Evolutionary conservation across 192 early-diverging fungal genomes (phyloP), one percentile per base, ranked within the genome.

Genomic region (Funneliformis mosseae): DNA sequence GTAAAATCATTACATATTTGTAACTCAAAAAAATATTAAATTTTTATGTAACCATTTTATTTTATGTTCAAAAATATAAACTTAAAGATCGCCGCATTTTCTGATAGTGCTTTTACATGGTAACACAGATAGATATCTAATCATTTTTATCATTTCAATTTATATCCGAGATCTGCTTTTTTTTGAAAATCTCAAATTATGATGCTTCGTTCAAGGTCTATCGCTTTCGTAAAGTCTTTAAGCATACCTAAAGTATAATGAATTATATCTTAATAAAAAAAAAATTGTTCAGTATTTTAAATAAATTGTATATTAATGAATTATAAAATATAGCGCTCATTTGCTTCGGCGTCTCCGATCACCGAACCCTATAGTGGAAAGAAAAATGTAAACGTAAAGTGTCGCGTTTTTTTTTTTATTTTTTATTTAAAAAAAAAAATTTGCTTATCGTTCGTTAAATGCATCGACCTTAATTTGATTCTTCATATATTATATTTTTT

Each of bases 191-290:
- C 33, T 16, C 33, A 11, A 21, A 12, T 38, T 33, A 46, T 11
- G 16, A 72, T 72, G 70, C n/a, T 72, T 72, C 43, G 38, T 28
- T 9, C 42, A 9, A 72, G 70, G n/a, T 23, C 43, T 46, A 33
- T 72, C 21, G 27, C 70, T 72, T n/a, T 45, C 23, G 14, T 46
- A n/a, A 72, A 72, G 70, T 46, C 70, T 41, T 72, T 72, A 8
- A 14, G 70, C 43, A 23, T 41, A 46, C 43, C 43, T n/a, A 72
- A 72, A 33, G 70, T 72, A 72, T 72, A 43, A 7, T 72, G 21
- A 23, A 41, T 72, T 42, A 23, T 11, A 11, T 41, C 39, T n/a
- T n/a, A n/a, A 25, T 72, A 4, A 39, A 23, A 25, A 33, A 16
- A 27, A 45, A 23, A 11, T 11, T 67, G 10, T n/a, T 10, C 27